phyloP scores from a whole-genome alignment of 2,329 filamentous ascomycete genomes.

The Colletotrichum eremochloae region DNA sequence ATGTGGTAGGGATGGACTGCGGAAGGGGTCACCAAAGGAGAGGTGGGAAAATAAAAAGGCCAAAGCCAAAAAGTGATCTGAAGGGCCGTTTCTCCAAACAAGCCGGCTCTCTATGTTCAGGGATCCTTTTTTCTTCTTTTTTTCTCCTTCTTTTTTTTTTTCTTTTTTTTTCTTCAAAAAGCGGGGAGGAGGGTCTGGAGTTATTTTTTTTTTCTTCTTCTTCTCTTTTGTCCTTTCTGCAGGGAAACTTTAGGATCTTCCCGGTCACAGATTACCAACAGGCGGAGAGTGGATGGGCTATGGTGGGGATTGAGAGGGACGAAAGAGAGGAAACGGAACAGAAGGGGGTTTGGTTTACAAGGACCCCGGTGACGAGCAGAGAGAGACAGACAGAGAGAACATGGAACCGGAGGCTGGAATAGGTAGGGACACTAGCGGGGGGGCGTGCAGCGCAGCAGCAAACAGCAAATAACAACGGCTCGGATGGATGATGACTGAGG shows the following conservation, averaged over 20 bases:
- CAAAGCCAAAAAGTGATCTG: conserved; percentile 6
- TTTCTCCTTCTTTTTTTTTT: background rate
- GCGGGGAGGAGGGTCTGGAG: conserved; percentile 22
- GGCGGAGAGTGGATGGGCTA: background rate
- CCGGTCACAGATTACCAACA: conserved; percentile 4
- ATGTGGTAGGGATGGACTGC: conserved; percentile 14
- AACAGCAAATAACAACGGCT: background rate
- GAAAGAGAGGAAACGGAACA: background rate
- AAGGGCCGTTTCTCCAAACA: background rate
- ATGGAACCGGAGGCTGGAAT: background rate
- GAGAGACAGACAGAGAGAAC: background rate
- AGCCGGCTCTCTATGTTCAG: conserved; percentile 1
- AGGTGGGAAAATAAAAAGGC: background rate
- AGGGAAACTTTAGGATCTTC: conserved; percentile 7
- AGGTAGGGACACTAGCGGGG: background rate
- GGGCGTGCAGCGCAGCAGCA: conserved; percentile 2
- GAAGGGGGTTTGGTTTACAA: background rate
- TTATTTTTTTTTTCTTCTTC: background rate
- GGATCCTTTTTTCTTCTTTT: conserved; percentile 14
- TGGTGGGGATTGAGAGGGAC: conserved; percentile 10
- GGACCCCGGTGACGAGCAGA: background rate
- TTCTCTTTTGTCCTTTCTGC: background rate
- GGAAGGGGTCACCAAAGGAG: conserved; percentile 2
- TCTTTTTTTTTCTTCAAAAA: background rate
- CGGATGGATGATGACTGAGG: conserved; percentile 8